Conservation (phyloP, 2,329 filamentous ascomycete species). For the Sarocladium kiliense region DNA sequence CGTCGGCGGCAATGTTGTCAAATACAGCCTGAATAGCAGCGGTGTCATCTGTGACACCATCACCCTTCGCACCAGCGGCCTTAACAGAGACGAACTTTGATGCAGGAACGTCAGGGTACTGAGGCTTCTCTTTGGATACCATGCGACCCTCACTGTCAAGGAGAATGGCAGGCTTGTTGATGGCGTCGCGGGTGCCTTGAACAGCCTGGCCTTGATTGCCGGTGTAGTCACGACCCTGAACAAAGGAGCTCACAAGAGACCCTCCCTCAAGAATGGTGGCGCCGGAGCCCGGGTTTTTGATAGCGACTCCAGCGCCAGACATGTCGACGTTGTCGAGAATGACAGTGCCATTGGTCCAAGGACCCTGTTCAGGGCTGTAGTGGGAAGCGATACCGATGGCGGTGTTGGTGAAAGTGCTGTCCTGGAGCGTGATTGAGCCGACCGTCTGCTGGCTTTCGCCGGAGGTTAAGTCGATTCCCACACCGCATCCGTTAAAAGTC, state of each 20-base stretch:
- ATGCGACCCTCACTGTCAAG: constrained; percentile 60
- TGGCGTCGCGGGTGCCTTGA: constrained; percentile 50
- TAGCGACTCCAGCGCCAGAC: constrained; percentile 59
- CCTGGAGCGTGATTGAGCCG: constrained; percentile 77
- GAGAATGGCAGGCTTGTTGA: constrained; percentile 62
- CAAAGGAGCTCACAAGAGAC: constrained; percentile 58
- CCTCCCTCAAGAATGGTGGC: constrained; percentile 52
- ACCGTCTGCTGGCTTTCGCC: constrained; percentile 60
- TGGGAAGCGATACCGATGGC: constrained; percentile 64
- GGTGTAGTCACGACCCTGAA: constrained; percentile 72
- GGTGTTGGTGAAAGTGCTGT: constrained; percentile 74
- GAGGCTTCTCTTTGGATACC: constrained; percentile 81
- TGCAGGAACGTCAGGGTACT: constrained; percentile 66
- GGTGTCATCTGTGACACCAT: constrained; percentile 84
- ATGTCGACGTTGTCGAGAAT: constrained; percentile 91
- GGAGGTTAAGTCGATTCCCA: constrained; percentile 75
- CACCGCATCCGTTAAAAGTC: constrained; percentile 65
- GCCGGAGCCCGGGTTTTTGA: constrained; percentile 53
- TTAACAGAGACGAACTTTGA: constrained; percentile 79
- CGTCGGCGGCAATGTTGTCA: constrained; percentile 56
- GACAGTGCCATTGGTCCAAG: constrained; percentile 67
- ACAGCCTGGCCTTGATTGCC: constrained; percentile 43
- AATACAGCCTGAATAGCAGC: constrained; percentile 75
- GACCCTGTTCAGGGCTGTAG: constrained; percentile 52
- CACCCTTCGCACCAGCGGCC: constrained; percentile 75